Base-by-base conservation (phyloP, 257 asterid genomes). In the Solanum arcanum region DNA sequence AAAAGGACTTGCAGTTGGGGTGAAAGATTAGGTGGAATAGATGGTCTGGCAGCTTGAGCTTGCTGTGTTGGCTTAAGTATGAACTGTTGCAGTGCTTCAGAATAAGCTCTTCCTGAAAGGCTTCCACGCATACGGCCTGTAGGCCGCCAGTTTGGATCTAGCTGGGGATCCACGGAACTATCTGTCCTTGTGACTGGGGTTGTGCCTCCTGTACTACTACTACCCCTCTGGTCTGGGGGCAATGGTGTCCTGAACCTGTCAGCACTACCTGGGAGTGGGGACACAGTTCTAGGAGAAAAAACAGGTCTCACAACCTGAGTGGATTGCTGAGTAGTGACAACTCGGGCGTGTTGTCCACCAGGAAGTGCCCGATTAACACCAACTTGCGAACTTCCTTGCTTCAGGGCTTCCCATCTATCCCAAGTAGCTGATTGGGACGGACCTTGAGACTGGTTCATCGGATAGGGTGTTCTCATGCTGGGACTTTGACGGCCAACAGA, bases 61-160 rank as follows among this genome's bases (percentile, higher is more conserved):
- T 91, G 92, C 83, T 89, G 95, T 62, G 80, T 91, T 83, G 98
- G 95, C 85, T 86, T 92, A 83, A 78, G 84, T 75, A 92, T 90
- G 83, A 9, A 87, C 83, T 87, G 93, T 77, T 88, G 68, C 42
- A 81, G 41, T 56, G 90, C 90, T 31, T 81, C 89, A 47, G 80
- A 41, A 86, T 81, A 88, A 25, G 85, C 89, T 42, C 42, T 74
- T 29, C 90, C 90, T 12, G 90, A 80, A 37, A 88, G 88, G 81
- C 87, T 83, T 29, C 90, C 90, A 56, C 90, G 89, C 90, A 88
- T 88, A 23, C 90, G 88, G 52, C 88, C 88, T 18, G 87, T 83
- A 13, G 90, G 90, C 4, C 87, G 88, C 88, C 92, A 88, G 88
- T 85, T 88, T 87, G 60, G 84, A 31, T 91, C 90, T 25, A 89